phyloP scores from a whole-genome alignment of 768 basidiomycete species.

The Mycena rosella region DNA sequence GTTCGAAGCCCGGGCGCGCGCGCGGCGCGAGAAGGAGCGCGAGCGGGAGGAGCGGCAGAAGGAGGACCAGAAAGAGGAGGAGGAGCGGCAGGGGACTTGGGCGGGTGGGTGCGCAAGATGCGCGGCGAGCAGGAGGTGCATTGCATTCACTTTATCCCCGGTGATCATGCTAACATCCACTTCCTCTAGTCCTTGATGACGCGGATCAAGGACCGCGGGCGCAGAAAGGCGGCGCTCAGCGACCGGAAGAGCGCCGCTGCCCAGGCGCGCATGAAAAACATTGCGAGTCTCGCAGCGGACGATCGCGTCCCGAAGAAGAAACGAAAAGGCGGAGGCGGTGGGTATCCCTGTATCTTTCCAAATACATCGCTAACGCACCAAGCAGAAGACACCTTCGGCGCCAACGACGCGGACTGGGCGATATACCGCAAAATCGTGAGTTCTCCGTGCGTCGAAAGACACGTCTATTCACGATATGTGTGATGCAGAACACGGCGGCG shows the following conservation, averaged over 20 bases:
- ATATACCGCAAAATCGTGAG: constrained; percentile 97
- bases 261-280: constrained; percentile 96
- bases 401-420: constrained; percentile 96
- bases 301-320: constrained; percentile 87
- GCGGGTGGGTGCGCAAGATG: constrained; percentile 80
- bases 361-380: constrained; percentile 7
- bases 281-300: constrained; percentile 92
- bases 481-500: constrained; percentile 71
- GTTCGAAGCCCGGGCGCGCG: constrained; percentile 89
- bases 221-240: constrained; percentile 82
- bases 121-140: constrained; percentile 85
- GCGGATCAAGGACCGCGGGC: constrained; percentile 87
- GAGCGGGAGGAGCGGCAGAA: constrained; percentile 81
- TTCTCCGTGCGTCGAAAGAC: background rate
- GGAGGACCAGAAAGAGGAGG: constrained; percentile 81
- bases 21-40: constrained; percentile 88
- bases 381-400: constrained; percentile 92
- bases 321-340: constrained; percentile 85
- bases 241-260: constrained; percentile 96
- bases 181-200: constrained; percentile 74
- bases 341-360: constrained; percentile 36
- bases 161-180: background rate
- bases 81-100: constrained; percentile 80
- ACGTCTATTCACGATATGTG: background rate
- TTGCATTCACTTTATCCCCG: background rate